Evolutionary conservation across 148 eudicot species (phyloP).

Genomic region (Camellia sinensis): DNA sequence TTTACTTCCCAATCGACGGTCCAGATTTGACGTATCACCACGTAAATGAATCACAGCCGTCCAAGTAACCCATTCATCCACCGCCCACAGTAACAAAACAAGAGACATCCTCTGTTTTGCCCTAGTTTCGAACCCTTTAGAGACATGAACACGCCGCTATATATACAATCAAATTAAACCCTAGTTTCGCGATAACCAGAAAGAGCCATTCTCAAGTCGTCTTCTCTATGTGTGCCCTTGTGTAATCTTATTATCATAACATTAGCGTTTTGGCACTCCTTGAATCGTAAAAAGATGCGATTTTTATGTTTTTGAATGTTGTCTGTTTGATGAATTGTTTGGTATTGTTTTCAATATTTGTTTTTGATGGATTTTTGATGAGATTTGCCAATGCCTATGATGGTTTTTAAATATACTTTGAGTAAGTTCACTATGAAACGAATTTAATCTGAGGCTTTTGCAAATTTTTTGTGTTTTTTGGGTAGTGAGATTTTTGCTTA

Average conservation of each 20-base stretch:
- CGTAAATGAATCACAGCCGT: background rate
- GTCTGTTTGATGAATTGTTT: background rate
- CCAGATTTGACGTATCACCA: background rate
- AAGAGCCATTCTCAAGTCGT: too few species aligned
- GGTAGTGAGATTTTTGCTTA: background rate
- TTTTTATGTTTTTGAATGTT: background rate
- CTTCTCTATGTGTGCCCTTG: too few species aligned
- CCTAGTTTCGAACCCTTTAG: background rate
- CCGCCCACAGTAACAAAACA: background rate
- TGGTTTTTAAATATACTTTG: constrained; percentile 7
- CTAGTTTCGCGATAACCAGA: background rate
- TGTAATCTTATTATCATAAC: too few species aligned
- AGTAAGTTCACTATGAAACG: background rate
- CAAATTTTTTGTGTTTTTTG: too few species aligned
- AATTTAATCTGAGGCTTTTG: background rate
- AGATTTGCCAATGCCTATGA: constrained; percentile 6
- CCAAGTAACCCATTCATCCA: background rate
- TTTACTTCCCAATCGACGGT: background rate
- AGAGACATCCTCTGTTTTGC: background rate
- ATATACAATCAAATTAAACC: background rate
- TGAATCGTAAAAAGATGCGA: background rate
- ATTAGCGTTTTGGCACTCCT: too few species aligned
- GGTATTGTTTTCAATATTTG: background rate
- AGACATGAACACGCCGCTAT: background rate
- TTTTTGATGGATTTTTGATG: background rate